Conservation (phyloP, 1,284 basidiomycete species). For the Moesziomyces sp. region DNA sequence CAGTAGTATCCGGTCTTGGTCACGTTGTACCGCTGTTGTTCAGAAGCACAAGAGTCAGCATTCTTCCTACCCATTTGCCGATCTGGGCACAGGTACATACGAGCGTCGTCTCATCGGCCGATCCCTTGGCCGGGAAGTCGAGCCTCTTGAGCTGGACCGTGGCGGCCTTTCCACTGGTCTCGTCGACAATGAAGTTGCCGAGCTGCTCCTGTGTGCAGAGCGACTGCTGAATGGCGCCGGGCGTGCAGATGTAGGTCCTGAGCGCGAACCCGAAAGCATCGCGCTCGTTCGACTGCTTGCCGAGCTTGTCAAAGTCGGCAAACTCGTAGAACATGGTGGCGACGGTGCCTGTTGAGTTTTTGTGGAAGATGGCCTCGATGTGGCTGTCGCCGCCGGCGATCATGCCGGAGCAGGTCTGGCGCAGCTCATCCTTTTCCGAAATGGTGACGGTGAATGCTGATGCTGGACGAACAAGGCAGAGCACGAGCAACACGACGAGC, state of each 20-base stretch:
- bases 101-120: conserved; percentile 18
- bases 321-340: conserved; percentile 97
- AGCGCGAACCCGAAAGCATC: conserved; percentile 64
- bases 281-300: conserved; percentile 70
- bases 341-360: conserved; percentile 82
- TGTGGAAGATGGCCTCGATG: conserved; percentile 81
- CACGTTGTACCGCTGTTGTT: conserved; percentile 75
- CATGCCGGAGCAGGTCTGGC: conserved; percentile 96
- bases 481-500: conserved; percentile 2
- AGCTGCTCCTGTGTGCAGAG: conserved; percentile 47
- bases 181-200: conserved; percentile 61
- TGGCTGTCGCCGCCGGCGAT: conserved; percentile 81
- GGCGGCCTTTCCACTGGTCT: conserved; percentile 19
- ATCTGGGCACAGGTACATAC: conserved; percentile 6
- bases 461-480: conserved; percentile 5
- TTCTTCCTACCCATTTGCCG: no score
- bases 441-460: conserved; percentile 52
- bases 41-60: not conserved
- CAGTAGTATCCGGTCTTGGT: conserved; percentile 93
- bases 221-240: conserved; percentile 33
- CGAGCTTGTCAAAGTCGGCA: conserved; percentile 84
- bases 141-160: conserved; percentile 49
- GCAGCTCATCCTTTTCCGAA: conserved; percentile 73
- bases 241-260: conserved; percentile 76
- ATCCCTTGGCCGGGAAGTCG: conserved; percentile 44